Base-by-base conservation (phyloP, 345 rosid species). In the Melaleuca quinquenervia region DNA sequence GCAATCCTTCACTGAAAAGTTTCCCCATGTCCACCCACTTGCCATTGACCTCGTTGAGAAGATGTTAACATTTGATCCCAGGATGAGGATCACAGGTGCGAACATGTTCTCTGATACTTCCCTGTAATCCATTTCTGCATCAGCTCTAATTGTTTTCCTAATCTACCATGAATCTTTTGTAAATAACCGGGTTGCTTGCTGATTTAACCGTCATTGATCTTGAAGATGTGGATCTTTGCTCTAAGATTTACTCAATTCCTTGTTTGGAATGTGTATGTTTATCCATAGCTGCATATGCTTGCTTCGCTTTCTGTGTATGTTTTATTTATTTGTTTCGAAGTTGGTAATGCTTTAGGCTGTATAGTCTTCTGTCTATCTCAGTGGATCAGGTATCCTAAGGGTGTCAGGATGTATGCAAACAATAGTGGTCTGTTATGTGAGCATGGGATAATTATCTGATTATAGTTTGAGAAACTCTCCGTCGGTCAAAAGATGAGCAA, bases 11-110 rank as follows among this genome's bases (percentile, higher is more conserved):
- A 87, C 90, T 45, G 95, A 92, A 86, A 95, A 91, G 85, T 96
- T 96, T 87, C 98, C 98, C 3, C 92, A 51, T 84, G 96, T 93
- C 87, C 92, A 93, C 84, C 92, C 95, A 2, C 49, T 85, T 85
- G 99, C 98, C 56, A 93, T 97, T 83, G 96, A 96, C 91, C 96
- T 97, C 36, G 90, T 94, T 84, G 97, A 97, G 87, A 97, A 92
- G 95, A 96, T 97, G 96, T 87, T 97, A 44, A 94, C 92, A 14
- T 97, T 97, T 89, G 99, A 97, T 90, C 96, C 97, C 32, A 89
- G 95, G 75, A 89, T 48, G 87, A 94, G 98, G 92, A 92, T 97
- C 84, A 89, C 98, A 76, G 99, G 99, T 95, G 82, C 16, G 84
- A 50, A 52, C 15, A 52, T 83, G 62, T 83, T 36, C 48, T 83